phyloP scores from a whole-genome alignment of 2,329 filamentous ascomycete genomes.

The Aspergillus sp. region DNA sequence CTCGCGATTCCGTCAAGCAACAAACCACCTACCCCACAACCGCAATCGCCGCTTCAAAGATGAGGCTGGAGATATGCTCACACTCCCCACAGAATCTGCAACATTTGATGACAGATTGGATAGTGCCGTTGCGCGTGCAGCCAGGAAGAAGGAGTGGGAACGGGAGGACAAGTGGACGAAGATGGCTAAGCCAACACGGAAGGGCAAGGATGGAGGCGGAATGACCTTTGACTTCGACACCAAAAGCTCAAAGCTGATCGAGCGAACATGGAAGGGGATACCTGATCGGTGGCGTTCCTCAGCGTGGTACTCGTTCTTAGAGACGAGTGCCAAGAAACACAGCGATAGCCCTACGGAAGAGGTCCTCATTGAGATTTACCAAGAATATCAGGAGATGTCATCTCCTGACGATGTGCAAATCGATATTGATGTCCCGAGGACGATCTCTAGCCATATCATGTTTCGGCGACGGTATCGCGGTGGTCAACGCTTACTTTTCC shows the following conservation, averaged over 20 bases:
- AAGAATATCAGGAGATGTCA: conserved; percentile 68
- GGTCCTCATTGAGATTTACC: conserved; percentile 70
- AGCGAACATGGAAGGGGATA: conserved; percentile 96
- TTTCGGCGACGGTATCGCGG: conserved; percentile 89
- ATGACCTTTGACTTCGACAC: conserved; percentile 78
- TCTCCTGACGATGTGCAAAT: conserved; percentile 95
- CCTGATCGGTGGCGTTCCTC: conserved; percentile 91
- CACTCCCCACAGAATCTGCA: conserved; percentile 54
- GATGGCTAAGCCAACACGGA: conserved; percentile 57
- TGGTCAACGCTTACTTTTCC: conserved; percentile 86
- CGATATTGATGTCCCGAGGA: conserved; percentile 92
- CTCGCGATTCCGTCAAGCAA: conserved; percentile 51
- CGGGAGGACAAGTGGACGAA: conserved; percentile 67
- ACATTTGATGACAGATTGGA: conserved; percentile 50
- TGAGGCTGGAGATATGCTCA: conserved; percentile 66
- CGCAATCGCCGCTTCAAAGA: conserved; percentile 56
- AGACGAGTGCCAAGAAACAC: conserved; percentile 68
- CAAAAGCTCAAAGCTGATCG: conserved; percentile 78
- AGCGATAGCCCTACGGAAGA: conserved; percentile 65
- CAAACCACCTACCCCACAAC: conserved; percentile 55
- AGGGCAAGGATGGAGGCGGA: conserved; percentile 54
- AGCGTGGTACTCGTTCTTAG: conserved; percentile 93
- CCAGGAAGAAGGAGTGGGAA: conserved; percentile 60
- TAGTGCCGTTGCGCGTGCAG: conserved; percentile 47
- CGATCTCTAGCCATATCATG: conserved; percentile 96